A percentile compares a stretch with the other conserved stretches of the same genome.
Evolutionary conservation across 2,329 filamentous ascomycete genomes (phyloP).

Genomic region (Sclerotinia trifoliorum): DNA sequence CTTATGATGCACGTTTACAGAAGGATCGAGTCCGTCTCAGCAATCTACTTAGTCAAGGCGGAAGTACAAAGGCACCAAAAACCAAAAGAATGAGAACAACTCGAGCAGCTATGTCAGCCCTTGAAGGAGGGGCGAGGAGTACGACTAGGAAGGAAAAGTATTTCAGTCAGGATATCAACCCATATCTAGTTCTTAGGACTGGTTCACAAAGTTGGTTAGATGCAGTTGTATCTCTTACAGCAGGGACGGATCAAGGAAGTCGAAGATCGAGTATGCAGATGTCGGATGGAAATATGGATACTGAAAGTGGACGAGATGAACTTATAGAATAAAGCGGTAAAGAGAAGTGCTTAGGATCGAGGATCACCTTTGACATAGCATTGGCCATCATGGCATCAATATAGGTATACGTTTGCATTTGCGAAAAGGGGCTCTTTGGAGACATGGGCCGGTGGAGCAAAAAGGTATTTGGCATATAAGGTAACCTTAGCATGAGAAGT

Average conservation of each 20-base stretch:
- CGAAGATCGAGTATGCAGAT: constrained; percentile 18
- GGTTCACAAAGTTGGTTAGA: constrained; percentile 42
- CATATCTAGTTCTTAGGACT: constrained; percentile 63
- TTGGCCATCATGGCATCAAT: neutral
- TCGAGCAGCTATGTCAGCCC: constrained; percentile 69
- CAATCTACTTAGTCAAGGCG: constrained; percentile 61
- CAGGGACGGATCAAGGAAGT: constrained; percentile 11
- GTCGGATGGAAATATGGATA: constrained; percentile 4
- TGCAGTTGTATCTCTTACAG: constrained; percentile 24
- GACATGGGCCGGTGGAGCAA: neutral
- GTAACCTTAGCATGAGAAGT: neutral
- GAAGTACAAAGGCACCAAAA: constrained; percentile 45
- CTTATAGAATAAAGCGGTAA: neutral
- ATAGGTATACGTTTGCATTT: constrained; percentile 8
- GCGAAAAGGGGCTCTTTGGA: neutral
- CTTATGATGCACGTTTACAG: constrained; percentile 70
- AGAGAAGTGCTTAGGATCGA: too few species aligned
- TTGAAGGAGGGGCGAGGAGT: constrained; percentile 70
- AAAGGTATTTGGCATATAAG: constrained; percentile 1
- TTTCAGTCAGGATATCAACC: constrained; percentile 63
- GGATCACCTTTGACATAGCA: neutral
- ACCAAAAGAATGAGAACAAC: constrained; percentile 67
- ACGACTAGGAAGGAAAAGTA: constrained; percentile 69
- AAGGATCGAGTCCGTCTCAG: constrained; percentile 63
- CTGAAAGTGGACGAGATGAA: constrained; percentile 17